Conservation (phyloP, 2,329 filamentous ascomycete species). For the Cercospora sojina region DNA sequence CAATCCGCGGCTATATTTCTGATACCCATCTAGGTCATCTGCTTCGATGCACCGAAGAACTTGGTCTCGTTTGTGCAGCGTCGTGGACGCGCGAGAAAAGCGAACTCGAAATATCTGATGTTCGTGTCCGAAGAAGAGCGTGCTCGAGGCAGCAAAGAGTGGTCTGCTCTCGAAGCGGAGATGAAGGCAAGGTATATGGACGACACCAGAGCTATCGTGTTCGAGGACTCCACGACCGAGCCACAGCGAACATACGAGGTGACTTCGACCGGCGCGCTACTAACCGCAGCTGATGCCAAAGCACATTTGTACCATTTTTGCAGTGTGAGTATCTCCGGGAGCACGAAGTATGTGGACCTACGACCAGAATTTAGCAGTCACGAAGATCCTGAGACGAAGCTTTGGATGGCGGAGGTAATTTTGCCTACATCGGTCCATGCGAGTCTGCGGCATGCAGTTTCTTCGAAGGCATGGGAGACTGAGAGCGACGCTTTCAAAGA, state of each 20-base stretch:
- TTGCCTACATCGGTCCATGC: slow-evolving; percentile 71
- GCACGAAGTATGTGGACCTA: slow-evolving; percentile 60
- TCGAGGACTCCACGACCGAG: slow-evolving; percentile 41
- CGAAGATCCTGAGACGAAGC: slow-evolving; percentile 35
- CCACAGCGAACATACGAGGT: slow-evolving; percentile 47
- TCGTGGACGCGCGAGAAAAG: slow-evolving; percentile 61
- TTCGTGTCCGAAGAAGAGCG: slow-evolving; percentile 47
- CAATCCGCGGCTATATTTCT: background rate
- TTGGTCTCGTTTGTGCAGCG: slow-evolving; percentile 66
- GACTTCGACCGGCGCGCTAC: slow-evolving; percentile 56
- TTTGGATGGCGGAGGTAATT: slow-evolving; percentile 60
- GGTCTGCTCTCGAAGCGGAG: slow-evolving; percentile 66
- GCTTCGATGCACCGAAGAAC: slow-evolving; percentile 61
- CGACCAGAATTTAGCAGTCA: slow-evolving; percentile 64
- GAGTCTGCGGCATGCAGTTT: slow-evolving; percentile 55
- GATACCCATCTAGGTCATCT: slow-evolving; percentile 47
- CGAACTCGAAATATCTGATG: slow-evolving; percentile 54
- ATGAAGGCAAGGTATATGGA: slow-evolving; percentile 71
- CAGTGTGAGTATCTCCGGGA: slow-evolving; percentile 52
- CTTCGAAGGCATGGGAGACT: slow-evolving; percentile 62
- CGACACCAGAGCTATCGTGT: slow-evolving; percentile 53
- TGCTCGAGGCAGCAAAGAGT: slow-evolving; percentile 48
- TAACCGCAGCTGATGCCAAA: slow-evolving; percentile 72
- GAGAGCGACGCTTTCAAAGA: slow-evolving; percentile 75
- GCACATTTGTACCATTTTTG: slow-evolving; percentile 84